Evolutionary conservation across 164 flowering plant genomes (phyloP).

Genomic region (Cinnamomum chago): DNA sequence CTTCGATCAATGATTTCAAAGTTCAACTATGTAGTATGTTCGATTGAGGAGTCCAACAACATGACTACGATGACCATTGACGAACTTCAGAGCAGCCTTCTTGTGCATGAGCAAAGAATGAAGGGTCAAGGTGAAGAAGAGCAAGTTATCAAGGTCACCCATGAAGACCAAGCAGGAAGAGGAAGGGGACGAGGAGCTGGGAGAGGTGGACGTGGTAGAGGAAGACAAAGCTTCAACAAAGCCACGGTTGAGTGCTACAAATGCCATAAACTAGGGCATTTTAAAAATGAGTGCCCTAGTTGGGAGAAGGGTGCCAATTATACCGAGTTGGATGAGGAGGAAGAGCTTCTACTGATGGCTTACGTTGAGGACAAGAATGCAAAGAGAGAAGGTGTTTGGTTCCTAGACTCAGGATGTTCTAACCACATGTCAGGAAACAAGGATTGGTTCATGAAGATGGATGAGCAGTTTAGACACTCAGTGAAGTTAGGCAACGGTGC

Average conservation of each 20-base stretch:
- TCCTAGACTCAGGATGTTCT: slow-evolving; percentile 15
- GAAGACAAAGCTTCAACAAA: slow-evolving; percentile 3
- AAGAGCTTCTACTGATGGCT: slow-evolving; percentile 7
- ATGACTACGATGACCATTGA: too few relatives aligned
- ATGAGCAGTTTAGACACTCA: not conserved
- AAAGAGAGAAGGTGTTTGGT: slow-evolving; percentile 3
- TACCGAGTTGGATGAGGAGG: slow-evolving; percentile 3
- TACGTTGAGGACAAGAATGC: not conserved
- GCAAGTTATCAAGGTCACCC: too few relatives aligned
- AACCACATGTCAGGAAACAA: slow-evolving; percentile 13
- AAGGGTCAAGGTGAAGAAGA: not conserved
- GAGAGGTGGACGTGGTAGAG: not conserved
- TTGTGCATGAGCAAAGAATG: too few relatives aligned
- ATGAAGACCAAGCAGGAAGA: not conserved
- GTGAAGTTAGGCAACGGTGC: slow-evolving; percentile 13
- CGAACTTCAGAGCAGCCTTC: too few relatives aligned
- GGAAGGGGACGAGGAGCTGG: not conserved
- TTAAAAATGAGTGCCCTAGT: slow-evolving; percentile 5
- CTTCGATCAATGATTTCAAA: too few relatives aligned
- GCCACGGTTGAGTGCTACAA: slow-evolving; percentile 2
- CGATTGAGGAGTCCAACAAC: too few relatives aligned
- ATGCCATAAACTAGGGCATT: slow-evolving; percentile 8
- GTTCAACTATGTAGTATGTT: too few relatives aligned
- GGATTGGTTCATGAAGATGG: slow-evolving; percentile 2
- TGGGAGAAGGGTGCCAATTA: slow-evolving; percentile 8